Percentiles rank a stretch among this genome's conserved stretches.
Evolutionary conservation across 2,329 filamentous ascomycete genomes (phyloP).

Genomic region (Neospermospora avenae): DNA sequence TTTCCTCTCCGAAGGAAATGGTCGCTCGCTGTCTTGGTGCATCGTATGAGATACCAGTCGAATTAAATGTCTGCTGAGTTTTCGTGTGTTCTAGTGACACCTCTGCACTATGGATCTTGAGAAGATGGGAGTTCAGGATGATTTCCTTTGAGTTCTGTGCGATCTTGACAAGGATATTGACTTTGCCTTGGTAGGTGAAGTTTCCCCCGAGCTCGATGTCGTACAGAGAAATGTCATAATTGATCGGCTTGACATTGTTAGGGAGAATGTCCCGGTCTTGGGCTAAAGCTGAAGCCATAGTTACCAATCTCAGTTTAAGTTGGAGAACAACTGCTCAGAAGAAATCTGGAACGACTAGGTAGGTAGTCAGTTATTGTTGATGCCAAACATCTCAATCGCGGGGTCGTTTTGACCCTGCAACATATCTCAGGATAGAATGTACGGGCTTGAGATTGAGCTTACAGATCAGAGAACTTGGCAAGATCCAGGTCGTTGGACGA

Average conservation of each 20-base stretch:
- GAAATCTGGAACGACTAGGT: neutral
- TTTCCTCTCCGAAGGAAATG: slow-evolving; percentile 69
- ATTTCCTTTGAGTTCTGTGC: slow-evolving; percentile 70
- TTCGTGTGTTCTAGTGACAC: slow-evolving; percentile 57
- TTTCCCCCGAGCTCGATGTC: slow-evolving; percentile 68
- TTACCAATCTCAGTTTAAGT: slow-evolving; percentile 5
- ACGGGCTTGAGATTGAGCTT: neutral
- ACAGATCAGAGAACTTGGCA: no score
- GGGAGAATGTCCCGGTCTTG: slow-evolving; percentile 61
- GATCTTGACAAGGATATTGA: slow-evolving; percentile 76
- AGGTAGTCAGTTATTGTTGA: neutral
- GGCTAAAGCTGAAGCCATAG: slow-evolving; percentile 41
- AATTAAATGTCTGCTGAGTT: slow-evolving; percentile 51
- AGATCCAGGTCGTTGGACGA: no score
- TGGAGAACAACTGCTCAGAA: neutral
- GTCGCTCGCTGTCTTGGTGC: slow-evolving; percentile 79
- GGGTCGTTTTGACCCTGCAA: neutral
- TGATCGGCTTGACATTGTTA: slow-evolving; percentile 68
- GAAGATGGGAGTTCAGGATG: slow-evolving; percentile 79
- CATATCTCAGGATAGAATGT: no score
- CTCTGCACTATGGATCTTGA: slow-evolving; percentile 70
- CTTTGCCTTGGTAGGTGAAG: slow-evolving; percentile 79
- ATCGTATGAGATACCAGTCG: slow-evolving; percentile 74
- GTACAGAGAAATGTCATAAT: slow-evolving; percentile 80
- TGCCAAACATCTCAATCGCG: neutral